Percentiles rank a stretch among this genome's conserved stretches.
Conservation (phyloP, 2,329 filamentous ascomycete species). For the Emergomyces pasteurianus region DNA sequence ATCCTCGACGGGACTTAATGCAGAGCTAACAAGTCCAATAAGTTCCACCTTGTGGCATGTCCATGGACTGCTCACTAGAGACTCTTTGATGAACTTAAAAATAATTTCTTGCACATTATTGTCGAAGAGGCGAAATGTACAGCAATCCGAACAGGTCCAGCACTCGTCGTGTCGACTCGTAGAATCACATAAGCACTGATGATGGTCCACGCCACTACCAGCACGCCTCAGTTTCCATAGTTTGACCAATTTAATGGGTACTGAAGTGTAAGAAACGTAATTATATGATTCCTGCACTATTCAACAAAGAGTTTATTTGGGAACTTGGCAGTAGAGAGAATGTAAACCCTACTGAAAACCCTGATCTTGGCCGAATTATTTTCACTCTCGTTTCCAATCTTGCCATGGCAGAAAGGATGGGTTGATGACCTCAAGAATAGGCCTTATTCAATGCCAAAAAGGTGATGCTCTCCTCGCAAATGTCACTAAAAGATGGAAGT, state of each 20-base stretch:
- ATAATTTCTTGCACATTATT: neutral
- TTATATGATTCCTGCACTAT: neutral
- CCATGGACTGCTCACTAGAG: neutral
- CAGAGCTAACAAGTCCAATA: neutral
- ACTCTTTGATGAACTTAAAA: neutral
- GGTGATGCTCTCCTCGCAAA: neutral
- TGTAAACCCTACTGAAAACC: neutral
- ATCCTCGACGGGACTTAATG: neutral
- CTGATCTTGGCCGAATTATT: neutral
- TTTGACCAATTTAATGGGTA: neutral
- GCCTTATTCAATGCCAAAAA: neutral
- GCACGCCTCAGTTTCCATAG: neutral
- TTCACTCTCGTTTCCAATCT: neutral
- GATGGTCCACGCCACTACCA: neutral
- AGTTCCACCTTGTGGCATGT: neutral
- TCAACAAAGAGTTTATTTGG: neutral
- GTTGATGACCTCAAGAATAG: neutral
- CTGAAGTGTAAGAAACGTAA: neutral
- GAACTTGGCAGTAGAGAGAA: neutral
- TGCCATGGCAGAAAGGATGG: neutral
- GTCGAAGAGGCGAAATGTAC: neutral
- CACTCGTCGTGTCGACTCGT: neutral
- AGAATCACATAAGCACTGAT: neutral
- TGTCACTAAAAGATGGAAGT: neutral
- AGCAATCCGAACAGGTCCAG: neutral